These are phyloP conservation scores for Hypomyces perniciosus DNA, from an alignment of 2,329 filamentous ascomycete genomes.

Conservation along the genomic window DNA sequence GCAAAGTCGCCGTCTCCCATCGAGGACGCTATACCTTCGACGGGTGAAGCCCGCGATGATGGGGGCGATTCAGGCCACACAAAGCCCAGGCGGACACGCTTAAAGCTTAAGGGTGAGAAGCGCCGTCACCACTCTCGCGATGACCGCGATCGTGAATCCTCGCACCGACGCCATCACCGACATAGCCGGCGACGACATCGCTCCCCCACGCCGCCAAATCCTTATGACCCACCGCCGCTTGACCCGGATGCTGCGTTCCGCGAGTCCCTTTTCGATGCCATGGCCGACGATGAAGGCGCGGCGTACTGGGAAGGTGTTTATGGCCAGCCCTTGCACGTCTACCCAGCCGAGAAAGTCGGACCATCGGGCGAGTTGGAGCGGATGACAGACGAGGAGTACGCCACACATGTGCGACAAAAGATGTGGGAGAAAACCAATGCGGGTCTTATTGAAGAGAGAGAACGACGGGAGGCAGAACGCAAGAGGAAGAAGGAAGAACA, in stretches of 20 bases:
- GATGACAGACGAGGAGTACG: conserved; percentile 93
- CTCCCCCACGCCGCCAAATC: conserved; percentile 43
- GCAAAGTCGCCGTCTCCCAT: not conserved
- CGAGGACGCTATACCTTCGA: not conserved
- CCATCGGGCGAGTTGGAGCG: conserved; percentile 59
- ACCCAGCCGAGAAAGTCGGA: conserved; percentile 45
- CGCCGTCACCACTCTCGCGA: conserved; percentile 21
- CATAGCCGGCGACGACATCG: conserved; percentile 31
- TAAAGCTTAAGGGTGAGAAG: conserved; percentile 30
- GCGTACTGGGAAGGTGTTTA: conserved; percentile 96
- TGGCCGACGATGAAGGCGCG: conserved; percentile 94
- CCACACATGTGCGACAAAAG: conserved; percentile 70
- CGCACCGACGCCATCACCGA: conserved; percentile 23
- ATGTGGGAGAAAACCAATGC: conserved; percentile 98
- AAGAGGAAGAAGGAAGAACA: conserved; percentile 47
- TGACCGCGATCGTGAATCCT: conserved; percentile 13
- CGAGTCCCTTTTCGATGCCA: conserved; percentile 91
- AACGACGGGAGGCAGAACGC: conserved; percentile 50
- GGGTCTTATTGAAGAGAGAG: conserved; percentile 71
- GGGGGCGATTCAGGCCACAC: conserved; percentile 17
- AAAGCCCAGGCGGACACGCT: conserved; percentile 25
- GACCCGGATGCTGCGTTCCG: conserved; percentile 75
- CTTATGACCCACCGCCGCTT: conserved; percentile 42
- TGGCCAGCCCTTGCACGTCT: conserved; percentile 86
- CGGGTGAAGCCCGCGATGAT: conserved; percentile 2